Evolutionary conservation across 1,139 yeast species (phyloP).

Genomic region (Protomyces gravidus): DNA sequence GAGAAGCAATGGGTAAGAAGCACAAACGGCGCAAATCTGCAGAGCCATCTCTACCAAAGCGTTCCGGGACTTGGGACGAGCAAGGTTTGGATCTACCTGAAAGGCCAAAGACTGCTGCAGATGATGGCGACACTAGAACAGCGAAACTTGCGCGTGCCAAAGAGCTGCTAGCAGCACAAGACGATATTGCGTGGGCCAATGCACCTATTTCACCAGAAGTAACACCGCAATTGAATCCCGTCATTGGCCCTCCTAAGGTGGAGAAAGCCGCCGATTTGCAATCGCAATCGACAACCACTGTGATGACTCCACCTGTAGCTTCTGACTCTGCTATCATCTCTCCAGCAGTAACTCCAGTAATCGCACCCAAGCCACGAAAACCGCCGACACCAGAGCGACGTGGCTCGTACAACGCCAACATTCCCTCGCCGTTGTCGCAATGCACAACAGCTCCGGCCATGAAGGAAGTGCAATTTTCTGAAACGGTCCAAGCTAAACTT

Average conservation of each 20-base stretch:
- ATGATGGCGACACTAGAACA: not conserved
- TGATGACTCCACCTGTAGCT: not conserved
- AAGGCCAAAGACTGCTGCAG: slow-evolving; percentile 7
- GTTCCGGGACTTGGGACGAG: slow-evolving; percentile 24
- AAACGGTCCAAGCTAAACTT: slow-evolving; percentile 5
- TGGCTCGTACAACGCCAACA: slow-evolving; percentile 8
- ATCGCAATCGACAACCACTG: too few species aligned
- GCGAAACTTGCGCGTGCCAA: slow-evolving; percentile 17
- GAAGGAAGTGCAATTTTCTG: slow-evolving; percentile 17
- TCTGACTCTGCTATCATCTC: not conserved
- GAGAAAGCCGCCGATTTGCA: not conserved
- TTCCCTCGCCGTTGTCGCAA: slow-evolving; percentile 23
- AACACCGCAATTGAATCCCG: not conserved
- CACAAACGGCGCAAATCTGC: slow-evolving; percentile 23
- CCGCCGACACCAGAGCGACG: slow-evolving; percentile 25
- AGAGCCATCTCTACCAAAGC: slow-evolving; percentile 16
- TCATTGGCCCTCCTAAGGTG: not conserved
- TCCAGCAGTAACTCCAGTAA: not conserved
- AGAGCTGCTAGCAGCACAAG: slow-evolving; percentile 17
- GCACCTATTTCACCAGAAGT: slow-evolving; percentile 23
- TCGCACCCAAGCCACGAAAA: slow-evolving; percentile 21
- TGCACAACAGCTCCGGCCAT: slow-evolving; percentile 3
- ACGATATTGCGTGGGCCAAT: slow-evolving; percentile 27
- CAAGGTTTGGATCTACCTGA: slow-evolving; percentile 7
- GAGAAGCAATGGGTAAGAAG: slow-evolving; percentile 19